Conservation (phyloP, 352 stramenopile genomes). For the Phytophthora litchii region DNA sequence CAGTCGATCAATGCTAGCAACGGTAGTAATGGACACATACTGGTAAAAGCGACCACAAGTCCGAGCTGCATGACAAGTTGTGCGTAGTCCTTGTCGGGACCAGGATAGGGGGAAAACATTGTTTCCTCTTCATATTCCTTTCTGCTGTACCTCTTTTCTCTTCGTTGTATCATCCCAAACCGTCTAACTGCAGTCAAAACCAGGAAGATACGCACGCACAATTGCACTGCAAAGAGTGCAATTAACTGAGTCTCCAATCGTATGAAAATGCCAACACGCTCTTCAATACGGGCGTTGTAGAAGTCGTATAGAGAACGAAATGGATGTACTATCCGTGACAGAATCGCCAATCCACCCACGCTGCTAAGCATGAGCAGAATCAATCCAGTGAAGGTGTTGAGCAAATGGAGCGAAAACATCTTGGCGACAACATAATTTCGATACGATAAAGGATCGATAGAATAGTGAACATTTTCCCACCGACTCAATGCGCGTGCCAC, state of each 20-base stretch:
- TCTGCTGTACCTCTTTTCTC: conserved; percentile 8
- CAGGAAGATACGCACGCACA: conserved; percentile 28
- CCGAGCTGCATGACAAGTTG: conserved; percentile 52
- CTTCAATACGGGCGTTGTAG: conserved; percentile 20
- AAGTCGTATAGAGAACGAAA: conserved; percentile 24
- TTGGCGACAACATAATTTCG: conserved; percentile 42
- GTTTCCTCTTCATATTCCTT: conserved; percentile 18
- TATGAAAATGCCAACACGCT: conserved; percentile 33
- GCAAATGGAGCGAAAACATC: conserved; percentile 47
- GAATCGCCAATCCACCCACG: conserved; percentile 13
- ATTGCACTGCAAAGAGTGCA: conserved; percentile 37
- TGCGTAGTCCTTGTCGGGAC: conserved; percentile 45
- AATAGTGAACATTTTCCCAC: conserved; percentile 40
- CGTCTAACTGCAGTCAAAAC: conserved; percentile 19
- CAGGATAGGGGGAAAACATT: conserved; percentile 31
- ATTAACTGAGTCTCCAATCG: conserved; percentile 51
- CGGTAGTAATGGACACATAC: conserved; percentile 43
- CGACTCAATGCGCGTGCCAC: conserved; percentile 37
- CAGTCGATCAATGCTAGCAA: conserved; percentile 49
- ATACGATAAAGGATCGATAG: conserved; percentile 23
- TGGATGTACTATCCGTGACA: conserved; percentile 17
- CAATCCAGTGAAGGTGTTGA: conserved; percentile 47
- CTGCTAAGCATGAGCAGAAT: conserved; percentile 38
- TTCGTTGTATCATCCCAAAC: conserved; percentile 8
- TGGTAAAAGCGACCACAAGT: conserved; percentile 53